Evolutionary conservation across 257 asterid species (phyloP).

Genomic region (Rhazya stricta): DNA sequence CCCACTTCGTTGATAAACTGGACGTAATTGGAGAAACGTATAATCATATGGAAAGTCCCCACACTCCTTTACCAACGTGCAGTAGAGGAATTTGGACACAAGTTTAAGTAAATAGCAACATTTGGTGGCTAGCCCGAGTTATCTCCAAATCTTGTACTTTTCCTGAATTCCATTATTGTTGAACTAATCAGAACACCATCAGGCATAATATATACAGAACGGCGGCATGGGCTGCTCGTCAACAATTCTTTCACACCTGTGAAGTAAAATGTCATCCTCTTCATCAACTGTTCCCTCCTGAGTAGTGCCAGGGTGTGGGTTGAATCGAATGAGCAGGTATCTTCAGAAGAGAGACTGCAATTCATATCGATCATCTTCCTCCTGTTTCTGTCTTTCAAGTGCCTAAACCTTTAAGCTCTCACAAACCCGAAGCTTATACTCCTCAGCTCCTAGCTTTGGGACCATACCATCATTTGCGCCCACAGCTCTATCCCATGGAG

Average conservation of each 20-base stretch:
- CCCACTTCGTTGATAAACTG: too few species aligned
- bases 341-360: slow-evolving; percentile 20
- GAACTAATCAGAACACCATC: too few species aligned
- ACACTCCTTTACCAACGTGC: too few species aligned
- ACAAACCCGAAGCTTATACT: slow-evolving; percentile 38
- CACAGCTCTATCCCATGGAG: slow-evolving; percentile 39
- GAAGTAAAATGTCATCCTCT: slow-evolving; percentile 1
- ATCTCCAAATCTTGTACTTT: too few species aligned
- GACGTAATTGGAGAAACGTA: too few species aligned
- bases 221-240: too few species aligned
- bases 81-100: too few species aligned
- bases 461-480: slow-evolving; percentile 46
- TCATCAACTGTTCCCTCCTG: slow-evolving; percentile 16
- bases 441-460: slow-evolving; percentile 43
- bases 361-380: slow-evolving; percentile 28
- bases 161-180: too few species aligned
- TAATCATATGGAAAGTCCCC: too few species aligned
- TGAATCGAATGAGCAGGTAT: slow-evolving; percentile 21
- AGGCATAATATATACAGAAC: not conserved
- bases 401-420: slow-evolving; percentile 25
- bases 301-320: slow-evolving; percentile 30
- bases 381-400: slow-evolving; percentile 33
- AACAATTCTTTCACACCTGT: not conserved
- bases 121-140: too few species aligned
- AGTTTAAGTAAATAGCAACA: too few species aligned